Base-by-base conservation (phyloP, 1,139 yeast genomes). In the Kurtzmaniella quercitrusa region DNA sequence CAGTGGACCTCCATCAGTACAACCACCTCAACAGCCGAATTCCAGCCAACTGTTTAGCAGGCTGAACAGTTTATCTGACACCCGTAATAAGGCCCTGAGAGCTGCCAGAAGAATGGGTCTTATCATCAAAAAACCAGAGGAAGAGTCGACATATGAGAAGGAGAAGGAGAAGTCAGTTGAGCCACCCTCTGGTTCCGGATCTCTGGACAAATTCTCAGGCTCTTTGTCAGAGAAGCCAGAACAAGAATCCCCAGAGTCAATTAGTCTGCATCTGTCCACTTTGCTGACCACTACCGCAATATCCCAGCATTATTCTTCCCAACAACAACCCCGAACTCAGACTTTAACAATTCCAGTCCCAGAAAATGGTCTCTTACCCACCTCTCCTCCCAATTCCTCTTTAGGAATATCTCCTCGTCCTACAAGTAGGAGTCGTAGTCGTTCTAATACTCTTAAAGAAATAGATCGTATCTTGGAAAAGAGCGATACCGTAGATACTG, bases 101-200 rank as follows among this genome's bases (percentile, higher is more conserved):
- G 77, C 78, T 1, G 70, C 76, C 0, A 58, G 74, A 48, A 68
- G 90, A 48, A 82, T 82, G 88, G 90, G 90, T 0, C 71, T 84
- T 31, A 80, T 84, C 29, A 77, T 77, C 43, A 75, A 77, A 40
- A 71, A 71, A 46, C 59, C 68, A 1, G 66, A 63, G 4, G 66
- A 60, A 10, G 52, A 52, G 9, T 53, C 49, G 17, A 43, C 37
- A 7, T 31, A 34, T 17, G 44, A 34, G 10, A 39, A 23, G 11
- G 45, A 25, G 31, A 33, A 18, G 40, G 18, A 29, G 34, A 10
- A 29, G 15, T 29, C 36, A 14, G 6, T 14, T 8, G 36, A 31
- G 10, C 8, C 16, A 3, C 7, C 18, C 6, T 10, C 14, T 14
- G 36, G 16, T 14, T 14, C 16, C 14, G 15, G 15, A 6, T 11